Conservation (phyloP, 164 flowering plant species). For the Platanus orientalis region DNA sequence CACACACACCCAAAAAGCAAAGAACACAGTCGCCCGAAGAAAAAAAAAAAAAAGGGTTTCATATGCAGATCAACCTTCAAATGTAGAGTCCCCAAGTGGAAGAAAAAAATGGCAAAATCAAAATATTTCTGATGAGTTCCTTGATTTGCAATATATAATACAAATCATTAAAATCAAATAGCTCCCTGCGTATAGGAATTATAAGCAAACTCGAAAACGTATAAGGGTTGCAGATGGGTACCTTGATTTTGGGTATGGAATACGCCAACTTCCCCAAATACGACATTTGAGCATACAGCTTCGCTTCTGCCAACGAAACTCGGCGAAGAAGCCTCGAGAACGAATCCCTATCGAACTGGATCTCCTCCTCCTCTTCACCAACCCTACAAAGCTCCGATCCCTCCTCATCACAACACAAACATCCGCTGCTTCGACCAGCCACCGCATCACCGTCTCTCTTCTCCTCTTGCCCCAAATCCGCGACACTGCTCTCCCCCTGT, state of each 20-base stretch:
- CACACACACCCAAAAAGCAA: too few relatives aligned
- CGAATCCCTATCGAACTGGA: constrained; percentile 54
- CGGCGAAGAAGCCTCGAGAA: constrained; percentile 66
- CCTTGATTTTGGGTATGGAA: constrained; percentile 74
- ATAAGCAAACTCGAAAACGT: too few relatives aligned
- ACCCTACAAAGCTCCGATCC: constrained; percentile 17
- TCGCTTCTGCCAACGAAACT: constrained; percentile 75
- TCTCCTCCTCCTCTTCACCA: constrained; percentile 24
- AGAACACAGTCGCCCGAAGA: too few relatives aligned
- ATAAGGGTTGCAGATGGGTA: constrained; percentile 16
- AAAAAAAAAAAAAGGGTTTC: too few relatives aligned
- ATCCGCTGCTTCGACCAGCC: constrained; percentile 3
- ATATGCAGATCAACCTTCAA: too few relatives aligned
- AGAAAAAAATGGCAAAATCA: too few relatives aligned
- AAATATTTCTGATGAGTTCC: too few relatives aligned
- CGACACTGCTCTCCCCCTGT: too few relatives aligned
- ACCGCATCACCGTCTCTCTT: neutral
- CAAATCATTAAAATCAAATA: too few relatives aligned
- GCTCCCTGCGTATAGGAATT: too few relatives aligned
- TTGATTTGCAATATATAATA: neutral
- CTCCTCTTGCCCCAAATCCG: neutral
- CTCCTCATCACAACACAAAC: constrained; percentile 24
- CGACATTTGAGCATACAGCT: constrained; percentile 75
- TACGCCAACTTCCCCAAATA: constrained; percentile 85
- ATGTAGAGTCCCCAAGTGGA: too few relatives aligned